Conservation (phyloP, 2,329 filamentous ascomycete species). For the Colletotrichum acutatum region DNA sequence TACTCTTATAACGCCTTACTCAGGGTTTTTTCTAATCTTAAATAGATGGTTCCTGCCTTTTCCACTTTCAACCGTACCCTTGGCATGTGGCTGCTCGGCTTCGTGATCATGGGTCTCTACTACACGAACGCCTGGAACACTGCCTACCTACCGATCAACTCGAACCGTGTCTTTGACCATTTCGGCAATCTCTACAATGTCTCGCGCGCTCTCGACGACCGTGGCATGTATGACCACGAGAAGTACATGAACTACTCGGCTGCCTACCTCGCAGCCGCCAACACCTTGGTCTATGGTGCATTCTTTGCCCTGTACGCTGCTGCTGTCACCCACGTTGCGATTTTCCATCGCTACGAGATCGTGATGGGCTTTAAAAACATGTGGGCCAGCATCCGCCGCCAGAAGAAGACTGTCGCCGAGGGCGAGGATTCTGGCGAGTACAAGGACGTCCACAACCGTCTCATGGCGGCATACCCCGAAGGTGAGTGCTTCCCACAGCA, state of each 20-base stretch:
- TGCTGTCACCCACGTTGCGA: slow-evolving; percentile 43
- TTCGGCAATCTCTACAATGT: slow-evolving; percentile 52
- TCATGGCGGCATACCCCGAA: slow-evolving; percentile 46
- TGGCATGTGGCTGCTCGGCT: slow-evolving; percentile 43
- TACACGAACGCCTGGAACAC: slow-evolving; percentile 49
- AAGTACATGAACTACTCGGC: slow-evolving; percentile 47
- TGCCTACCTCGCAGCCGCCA: slow-evolving; percentile 38
- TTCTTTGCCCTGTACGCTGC: slow-evolving; percentile 45
- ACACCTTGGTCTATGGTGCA: slow-evolving; percentile 45
- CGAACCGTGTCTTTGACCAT: slow-evolving; percentile 52
- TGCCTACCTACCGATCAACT: slow-evolving; percentile 53
- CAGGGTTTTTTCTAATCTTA: not conserved
- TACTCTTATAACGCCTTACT: too few species aligned
- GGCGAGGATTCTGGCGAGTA: slow-evolving; percentile 50
- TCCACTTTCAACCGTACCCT: slow-evolving; percentile 48
- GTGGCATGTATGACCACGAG: slow-evolving; percentile 48
- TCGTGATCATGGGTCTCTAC: slow-evolving; percentile 45
- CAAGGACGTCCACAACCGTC: slow-evolving; percentile 46
- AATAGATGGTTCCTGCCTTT: slow-evolving; percentile 47
- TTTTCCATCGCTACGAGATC: slow-evolving; percentile 46
- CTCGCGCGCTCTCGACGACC: slow-evolving; percentile 45
- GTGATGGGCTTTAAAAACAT: slow-evolving; percentile 40
- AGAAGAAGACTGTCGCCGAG: slow-evolving; percentile 41
- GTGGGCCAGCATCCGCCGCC: slow-evolving; percentile 41
- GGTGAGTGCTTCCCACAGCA: not conserved